These are phyloP conservation scores for Ogataea salicorniae DNA, from an alignment of 805 yeast species.

Conservation along the genomic window DNA sequence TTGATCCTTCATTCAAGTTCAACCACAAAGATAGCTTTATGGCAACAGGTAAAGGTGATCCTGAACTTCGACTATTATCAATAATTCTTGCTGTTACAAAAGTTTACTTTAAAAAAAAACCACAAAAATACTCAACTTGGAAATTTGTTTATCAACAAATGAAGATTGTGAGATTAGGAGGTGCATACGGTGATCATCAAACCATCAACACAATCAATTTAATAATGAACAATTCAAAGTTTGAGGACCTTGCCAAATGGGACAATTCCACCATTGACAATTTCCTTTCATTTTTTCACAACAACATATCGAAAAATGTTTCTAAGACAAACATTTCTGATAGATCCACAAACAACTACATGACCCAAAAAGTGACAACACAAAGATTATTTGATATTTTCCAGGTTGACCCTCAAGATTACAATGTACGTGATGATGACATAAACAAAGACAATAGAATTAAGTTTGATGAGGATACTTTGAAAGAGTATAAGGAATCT, in stretches of 20 bases:
- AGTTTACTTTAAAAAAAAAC: slow-evolving; percentile 26
- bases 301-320: slow-evolving; percentile 7
- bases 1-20: neutral
- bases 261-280: slow-evolving; percentile 37
- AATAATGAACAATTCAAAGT: slow-evolving; percentile 22
- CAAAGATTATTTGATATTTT: neutral
- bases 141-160: slow-evolving; percentile 4
- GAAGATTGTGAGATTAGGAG: neutral
- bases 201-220: slow-evolving; percentile 11
- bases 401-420: neutral
- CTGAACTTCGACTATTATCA: slow-evolving; percentile 35
- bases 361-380: neutral
- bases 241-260: slow-evolving; percentile 42
- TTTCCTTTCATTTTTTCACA: slow-evolving; percentile 49
- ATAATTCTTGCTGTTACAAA: slow-evolving; percentile 31
- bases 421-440: neutral
- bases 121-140: slow-evolving; percentile 28
- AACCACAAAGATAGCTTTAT: neutral
- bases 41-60: slow-evolving; percentile 17
- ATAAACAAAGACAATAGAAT: neutral
- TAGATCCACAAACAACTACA: neutral
- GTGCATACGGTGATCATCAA: slow-evolving; percentile 10
- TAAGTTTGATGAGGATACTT: neutral
- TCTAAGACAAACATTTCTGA: neutral
- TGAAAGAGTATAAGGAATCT: slow-evolving; percentile 6